Evolutionary conservation across 2,329 filamentous ascomycete species (phyloP).

Genomic region (Teratosphaeria zuluensis): DNA sequence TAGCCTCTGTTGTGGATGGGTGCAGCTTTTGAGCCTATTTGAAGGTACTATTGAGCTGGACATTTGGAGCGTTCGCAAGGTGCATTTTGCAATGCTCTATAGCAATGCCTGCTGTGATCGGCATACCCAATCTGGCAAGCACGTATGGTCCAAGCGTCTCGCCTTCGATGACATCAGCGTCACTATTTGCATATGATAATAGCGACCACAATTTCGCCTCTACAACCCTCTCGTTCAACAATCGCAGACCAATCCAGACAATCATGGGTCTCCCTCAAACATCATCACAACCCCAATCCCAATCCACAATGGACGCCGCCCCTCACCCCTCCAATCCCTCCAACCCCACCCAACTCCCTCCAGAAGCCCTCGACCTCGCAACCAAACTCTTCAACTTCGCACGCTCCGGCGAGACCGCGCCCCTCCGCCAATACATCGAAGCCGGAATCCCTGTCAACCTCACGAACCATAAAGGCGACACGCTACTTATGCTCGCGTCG

Average conservation of each 20-base stretch:
- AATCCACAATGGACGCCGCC: not conserved
- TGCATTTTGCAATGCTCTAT: too few species aligned
- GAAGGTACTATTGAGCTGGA: too few species aligned
- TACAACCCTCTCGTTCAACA: not conserved
- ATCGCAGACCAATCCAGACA: not conserved
- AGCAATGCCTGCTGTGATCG: too few species aligned
- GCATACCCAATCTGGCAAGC: not conserved
- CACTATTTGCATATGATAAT: not conserved
- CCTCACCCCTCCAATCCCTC: not conserved
- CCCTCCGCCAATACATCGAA: conserved; percentile 54
- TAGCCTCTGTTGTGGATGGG: too few species aligned
- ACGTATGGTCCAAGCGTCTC: not conserved
- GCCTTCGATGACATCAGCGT: not conserved
- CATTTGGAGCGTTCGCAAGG: too few species aligned
- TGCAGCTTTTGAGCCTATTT: too few species aligned
- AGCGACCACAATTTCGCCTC: not conserved
- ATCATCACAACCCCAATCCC: not conserved
- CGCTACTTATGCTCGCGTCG: conserved; percentile 62
- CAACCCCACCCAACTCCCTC: conserved; percentile 36
- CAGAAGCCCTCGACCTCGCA: conserved; percentile 57
- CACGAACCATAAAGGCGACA: conserved; percentile 65
- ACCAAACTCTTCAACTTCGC: conserved; percentile 58
- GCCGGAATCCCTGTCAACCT: conserved; percentile 60
- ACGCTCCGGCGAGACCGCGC: conserved; percentile 46
- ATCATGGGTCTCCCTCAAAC: conserved; percentile 9